phyloP scores from a whole-genome alignment of 2,329 filamentous ascomycete species.

The Trichoderma polysporum region DNA sequence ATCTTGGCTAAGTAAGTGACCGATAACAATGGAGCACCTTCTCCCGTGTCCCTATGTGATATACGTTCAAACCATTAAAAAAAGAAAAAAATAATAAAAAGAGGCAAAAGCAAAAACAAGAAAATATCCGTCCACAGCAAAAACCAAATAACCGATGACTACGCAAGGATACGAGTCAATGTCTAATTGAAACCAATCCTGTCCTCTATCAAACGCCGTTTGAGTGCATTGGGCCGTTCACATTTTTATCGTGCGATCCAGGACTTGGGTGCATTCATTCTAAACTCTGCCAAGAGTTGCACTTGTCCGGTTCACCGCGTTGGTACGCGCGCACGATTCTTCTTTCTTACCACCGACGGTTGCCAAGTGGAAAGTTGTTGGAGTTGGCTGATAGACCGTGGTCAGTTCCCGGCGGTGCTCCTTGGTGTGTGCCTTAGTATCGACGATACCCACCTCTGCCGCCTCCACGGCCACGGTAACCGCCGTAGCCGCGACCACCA shows the following conservation, averaged over 20 bases:
- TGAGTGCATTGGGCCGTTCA: conserved; percentile 26
- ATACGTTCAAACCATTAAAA: conserved; percentile 20
- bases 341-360: conserved; percentile 50
- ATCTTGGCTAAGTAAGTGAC: conserved; percentile 13
- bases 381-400: conserved; percentile 42
- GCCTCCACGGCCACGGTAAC: conserved; percentile 63
- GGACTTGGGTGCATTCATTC: not conserved
- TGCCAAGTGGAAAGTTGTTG: conserved; percentile 51
- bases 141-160: conserved; percentile 22
- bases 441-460: conserved; percentile 50
- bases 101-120: conserved; percentile 12
- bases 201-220: conserved; percentile 36
- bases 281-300: not conserved
- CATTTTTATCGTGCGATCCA: not conserved
- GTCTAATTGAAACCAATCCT: conserved; percentile 29
- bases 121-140: conserved; percentile 20
- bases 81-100: conserved; percentile 21
- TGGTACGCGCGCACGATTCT: conserved; percentile 10
- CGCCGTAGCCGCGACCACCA: conserved; percentile 69
- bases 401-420: conserved; percentile 38
- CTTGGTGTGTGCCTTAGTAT: conserved; percentile 32
- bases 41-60: conserved; percentile 12
- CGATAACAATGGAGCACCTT: conserved; percentile 15
- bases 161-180: conserved; percentile 17
- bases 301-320: conserved; percentile 3